Base-by-base conservation (phyloP, 2,329 filamentous ascomycete species). In the Trichoderma aggressivum region DNA sequence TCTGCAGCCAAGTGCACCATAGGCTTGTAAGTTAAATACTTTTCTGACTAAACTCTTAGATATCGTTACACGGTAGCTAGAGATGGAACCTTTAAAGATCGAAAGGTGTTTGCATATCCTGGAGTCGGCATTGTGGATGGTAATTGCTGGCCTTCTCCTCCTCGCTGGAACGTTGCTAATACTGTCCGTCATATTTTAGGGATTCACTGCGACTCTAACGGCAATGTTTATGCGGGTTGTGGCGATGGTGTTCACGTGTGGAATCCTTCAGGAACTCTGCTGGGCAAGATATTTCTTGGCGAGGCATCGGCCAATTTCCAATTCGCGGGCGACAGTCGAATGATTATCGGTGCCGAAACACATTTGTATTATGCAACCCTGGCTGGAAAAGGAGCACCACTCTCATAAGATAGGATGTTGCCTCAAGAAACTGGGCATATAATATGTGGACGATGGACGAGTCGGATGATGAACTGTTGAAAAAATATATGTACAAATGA, bases 231-330 rank as follows among this genome's bases (percentile, higher is more conserved):
- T 76, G 79, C 82, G 36, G 85, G 84, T 3, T 84, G 82, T 61
- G 84, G 83, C 3, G 85, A 86, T 71, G 85, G 85, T 4, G 76
- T 87, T 12, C 82, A 83, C 61, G 80, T 87, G 1, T 87, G 84
- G 84, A 84, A 82, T 8, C 73, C 82, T 1, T 79, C 80, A 0
- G 85, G 85, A 1, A 79, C 81, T 2, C 76, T 87, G 1, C 78
- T 87, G 11, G 85, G 85, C 5, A 82, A 82, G 59, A 83, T 85
- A 11, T 47, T 83, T 0, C 77, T 84, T 0, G 77, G 80, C 0
- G 84, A 82, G 0, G 83, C 82, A 0, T 79, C 81, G 3, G 81
- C 84, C 0, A 86, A 86, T 71, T 86, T 86, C 70, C 84, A 81
- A 50, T 86, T 86, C 70, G 84, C 84, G 0, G 77, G 75, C 10